Conservation (phyloP, 2,329 filamentous ascomycete genomes). For the Gnomoniopsis sp. region DNA sequence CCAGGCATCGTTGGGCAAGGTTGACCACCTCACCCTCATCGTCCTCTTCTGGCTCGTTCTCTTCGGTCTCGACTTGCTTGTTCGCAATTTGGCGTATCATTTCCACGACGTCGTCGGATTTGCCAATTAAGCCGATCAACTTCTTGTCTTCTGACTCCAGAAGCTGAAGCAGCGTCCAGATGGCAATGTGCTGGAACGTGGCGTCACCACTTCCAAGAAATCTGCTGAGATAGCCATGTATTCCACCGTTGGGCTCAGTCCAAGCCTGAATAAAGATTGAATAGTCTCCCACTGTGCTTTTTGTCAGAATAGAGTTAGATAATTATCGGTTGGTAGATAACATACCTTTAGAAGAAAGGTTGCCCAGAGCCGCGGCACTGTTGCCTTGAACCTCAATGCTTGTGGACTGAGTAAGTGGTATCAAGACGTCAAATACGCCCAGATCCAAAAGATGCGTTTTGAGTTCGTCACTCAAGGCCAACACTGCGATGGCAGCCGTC, state of each 20-base stretch:
- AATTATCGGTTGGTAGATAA: background rate
- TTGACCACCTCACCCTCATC: slow-evolving; percentile 92
- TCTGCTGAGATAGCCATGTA: slow-evolving; percentile 89
- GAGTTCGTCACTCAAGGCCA: slow-evolving; percentile 91
- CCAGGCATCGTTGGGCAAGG: slow-evolving; percentile 84
- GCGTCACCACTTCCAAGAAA: slow-evolving; percentile 93
- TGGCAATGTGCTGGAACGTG: slow-evolving; percentile 98
- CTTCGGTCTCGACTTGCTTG: slow-evolving; percentile 82
- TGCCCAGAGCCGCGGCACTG: slow-evolving; percentile 91
- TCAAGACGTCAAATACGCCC: slow-evolving; percentile 93
- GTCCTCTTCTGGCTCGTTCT: slow-evolving; percentile 82
- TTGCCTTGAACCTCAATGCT: slow-evolving; percentile 99
- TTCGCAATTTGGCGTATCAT: slow-evolving; percentile 92
- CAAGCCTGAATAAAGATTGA: slow-evolving; percentile 94
- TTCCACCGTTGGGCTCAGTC: slow-evolving; percentile 87
- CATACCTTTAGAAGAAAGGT: slow-evolving; percentile 93
- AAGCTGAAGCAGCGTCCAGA: slow-evolving; percentile 94
- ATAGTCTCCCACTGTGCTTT: slow-evolving; percentile 79
- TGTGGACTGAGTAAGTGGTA: slow-evolving; percentile 88
- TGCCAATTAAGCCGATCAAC: slow-evolving; percentile 82
- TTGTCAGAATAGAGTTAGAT: slow-evolving; percentile 15
- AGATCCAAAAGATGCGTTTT: slow-evolving; percentile 88
- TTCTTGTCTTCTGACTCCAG: slow-evolving; percentile 92
- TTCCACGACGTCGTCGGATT: slow-evolving; percentile 85
- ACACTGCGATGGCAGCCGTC: slow-evolving; percentile 97